Percentiles rank a stretch among this genome's conserved stretches.
Conservation (phyloP, 192 early-diverging fungal genomes). For the Linnemannia exigua region DNA sequence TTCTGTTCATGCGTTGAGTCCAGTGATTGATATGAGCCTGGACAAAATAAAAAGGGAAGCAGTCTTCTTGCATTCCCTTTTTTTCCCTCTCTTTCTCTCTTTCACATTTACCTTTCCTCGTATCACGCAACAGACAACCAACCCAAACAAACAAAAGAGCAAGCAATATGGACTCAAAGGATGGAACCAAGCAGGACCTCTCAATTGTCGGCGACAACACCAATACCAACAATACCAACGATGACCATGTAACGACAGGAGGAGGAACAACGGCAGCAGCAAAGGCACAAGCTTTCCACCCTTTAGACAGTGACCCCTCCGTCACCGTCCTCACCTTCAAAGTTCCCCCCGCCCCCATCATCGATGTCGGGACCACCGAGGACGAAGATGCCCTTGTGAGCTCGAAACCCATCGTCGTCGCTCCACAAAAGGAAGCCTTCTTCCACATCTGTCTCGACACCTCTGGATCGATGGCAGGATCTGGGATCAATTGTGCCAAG, state of each 20-base stretch:
- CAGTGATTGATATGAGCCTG: background rate
- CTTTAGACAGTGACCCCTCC: conserved; percentile 24
- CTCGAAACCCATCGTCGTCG: background rate
- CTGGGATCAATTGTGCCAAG: conserved; percentile 52
- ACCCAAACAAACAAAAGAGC: background rate
- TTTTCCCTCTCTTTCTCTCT: background rate
- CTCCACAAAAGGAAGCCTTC: conserved; percentile 23
- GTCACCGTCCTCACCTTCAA: conserved; percentile 28
- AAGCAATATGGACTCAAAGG: background rate
- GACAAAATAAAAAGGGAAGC: background rate
- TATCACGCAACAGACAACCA: background rate
- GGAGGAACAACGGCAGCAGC: background rate
- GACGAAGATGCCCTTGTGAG: background rate
- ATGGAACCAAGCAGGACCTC: background rate
- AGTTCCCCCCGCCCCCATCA: conserved; percentile 15
- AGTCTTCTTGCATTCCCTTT: background rate
- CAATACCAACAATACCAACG: background rate
- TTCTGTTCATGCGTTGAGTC: background rate
- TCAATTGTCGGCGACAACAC: background rate
- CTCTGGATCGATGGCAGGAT: conserved; percentile 60
- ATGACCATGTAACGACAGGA: background rate
- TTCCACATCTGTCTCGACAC: conserved; percentile 52
- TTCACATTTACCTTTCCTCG: background rate
- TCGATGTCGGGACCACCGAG: background rate
- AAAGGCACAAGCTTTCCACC: conserved; percentile 46